These are phyloP conservation scores for Populus hybrid DNA, from an alignment of 441 rosid genomes.

Conservation along the genomic window DNA sequence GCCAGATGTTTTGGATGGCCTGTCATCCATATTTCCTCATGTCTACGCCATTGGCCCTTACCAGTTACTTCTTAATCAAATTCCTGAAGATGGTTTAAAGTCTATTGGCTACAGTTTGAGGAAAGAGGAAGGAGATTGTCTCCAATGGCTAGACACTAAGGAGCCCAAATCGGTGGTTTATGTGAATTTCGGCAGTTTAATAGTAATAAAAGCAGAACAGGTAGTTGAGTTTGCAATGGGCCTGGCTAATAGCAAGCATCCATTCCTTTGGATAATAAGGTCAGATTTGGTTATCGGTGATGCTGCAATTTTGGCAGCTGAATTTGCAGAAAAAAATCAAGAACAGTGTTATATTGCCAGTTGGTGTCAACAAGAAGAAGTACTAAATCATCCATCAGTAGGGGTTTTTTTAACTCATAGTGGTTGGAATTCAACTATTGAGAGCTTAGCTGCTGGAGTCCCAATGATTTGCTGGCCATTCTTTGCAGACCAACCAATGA, in stretches of 20 bases:
- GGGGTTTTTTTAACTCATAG: no score
- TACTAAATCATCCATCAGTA: no score
- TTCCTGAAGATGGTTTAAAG: background rate
- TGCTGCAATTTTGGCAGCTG: background rate
- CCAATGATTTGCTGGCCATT: no score
- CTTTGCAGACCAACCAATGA: no score
- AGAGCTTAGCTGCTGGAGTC: no score
- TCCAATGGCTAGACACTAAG: background rate
- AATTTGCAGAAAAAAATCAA: background rate
- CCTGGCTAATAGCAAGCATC: background rate
- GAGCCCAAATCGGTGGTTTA: no score
- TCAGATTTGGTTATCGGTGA: background rate
- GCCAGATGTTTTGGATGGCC: background rate
- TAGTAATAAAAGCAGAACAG: background rate
- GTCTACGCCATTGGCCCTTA: background rate
- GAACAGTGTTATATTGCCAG: background rate
- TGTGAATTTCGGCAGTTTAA: background rate
- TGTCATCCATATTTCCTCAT: background rate
- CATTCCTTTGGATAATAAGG: background rate
- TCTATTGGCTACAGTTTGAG: background rate
- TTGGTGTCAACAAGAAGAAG: background rate
- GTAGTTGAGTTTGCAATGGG: background rate
- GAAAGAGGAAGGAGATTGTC: background rate
- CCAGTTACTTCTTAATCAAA: background rate
- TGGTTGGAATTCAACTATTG: no score